Percentiles rank a stretch among this genome's conserved stretches.
Evolutionary conservation across 2,329 filamentous ascomycete species (phyloP).

Genomic region (Massarina eburnea): DNA sequence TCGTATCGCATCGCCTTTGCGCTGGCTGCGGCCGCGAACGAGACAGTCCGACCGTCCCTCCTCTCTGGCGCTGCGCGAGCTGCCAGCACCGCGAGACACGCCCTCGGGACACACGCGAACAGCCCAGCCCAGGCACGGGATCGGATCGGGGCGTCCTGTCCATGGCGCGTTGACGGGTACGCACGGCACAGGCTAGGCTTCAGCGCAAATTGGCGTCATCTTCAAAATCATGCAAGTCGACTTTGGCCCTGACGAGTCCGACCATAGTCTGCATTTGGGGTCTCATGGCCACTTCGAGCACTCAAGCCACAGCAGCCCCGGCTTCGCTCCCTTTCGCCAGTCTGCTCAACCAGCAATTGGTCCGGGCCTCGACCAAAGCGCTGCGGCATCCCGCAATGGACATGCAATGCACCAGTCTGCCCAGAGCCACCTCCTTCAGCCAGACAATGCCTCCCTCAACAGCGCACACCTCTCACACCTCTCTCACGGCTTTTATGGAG

Average conservation of each 20-base stretch:
- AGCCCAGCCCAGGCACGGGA: slow-evolving; percentile 19
- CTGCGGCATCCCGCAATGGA: slow-evolving; percentile 36
- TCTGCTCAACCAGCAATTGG: slow-evolving; percentile 40
- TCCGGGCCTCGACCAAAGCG: slow-evolving; percentile 39
- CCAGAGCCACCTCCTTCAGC: slow-evolving; percentile 36
- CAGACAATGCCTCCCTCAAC: slow-evolving; percentile 36
- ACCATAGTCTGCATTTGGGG: slow-evolving; percentile 35
- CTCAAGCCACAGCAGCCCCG: slow-evolving; percentile 27
- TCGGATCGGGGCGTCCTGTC: slow-evolving; percentile 17
- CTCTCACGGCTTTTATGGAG: slow-evolving; percentile 40
- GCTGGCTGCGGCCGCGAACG: slow-evolving; percentile 8
- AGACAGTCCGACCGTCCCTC: neutral
- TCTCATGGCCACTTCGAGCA: slow-evolving; percentile 30
- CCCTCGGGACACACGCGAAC: slow-evolving; percentile 12
- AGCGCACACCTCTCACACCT: slow-evolving; percentile 27
- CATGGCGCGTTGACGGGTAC: slow-evolving; percentile 29
- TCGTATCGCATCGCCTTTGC: slow-evolving; percentile 1
- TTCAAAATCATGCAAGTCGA: slow-evolving; percentile 42
- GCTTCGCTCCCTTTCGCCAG: slow-evolving; percentile 40
- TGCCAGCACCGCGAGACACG: slow-evolving; percentile 11
- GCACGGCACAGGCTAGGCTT: slow-evolving; percentile 18
- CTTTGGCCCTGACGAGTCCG: slow-evolving; percentile 37
- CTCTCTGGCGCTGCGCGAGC: slow-evolving; percentile 3
- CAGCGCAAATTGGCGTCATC: slow-evolving; percentile 24
- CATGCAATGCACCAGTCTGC: slow-evolving; percentile 38